Base-by-base conservation (phyloP, 2,329 filamentous ascomycete genomes). In the Escovopsis weberi region DNA sequence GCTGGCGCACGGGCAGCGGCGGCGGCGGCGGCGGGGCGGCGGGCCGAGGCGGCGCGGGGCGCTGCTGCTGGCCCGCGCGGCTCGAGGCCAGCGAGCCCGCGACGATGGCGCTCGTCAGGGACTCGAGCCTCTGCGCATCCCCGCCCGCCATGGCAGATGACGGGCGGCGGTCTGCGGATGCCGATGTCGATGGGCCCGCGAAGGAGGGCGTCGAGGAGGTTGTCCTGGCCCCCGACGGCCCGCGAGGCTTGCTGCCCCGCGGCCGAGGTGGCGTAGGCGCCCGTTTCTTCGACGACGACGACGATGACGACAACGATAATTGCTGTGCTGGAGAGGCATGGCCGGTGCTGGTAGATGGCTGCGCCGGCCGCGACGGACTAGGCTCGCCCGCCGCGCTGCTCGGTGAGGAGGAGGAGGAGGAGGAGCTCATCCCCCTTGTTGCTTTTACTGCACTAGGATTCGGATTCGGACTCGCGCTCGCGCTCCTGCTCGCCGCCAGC, bases 91-190 rank as follows among this genome's bases (percentile, higher is more conserved):
- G 66, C 23, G 79, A 82, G 2, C 82, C 78, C 2, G 82, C 83
- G 52, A 88, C 72, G 45, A 88, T 85, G 48, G 84, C 84, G 51
- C 76, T 75, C 11, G 82, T 78, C 7, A 88, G 71, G 0, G 78
- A 78, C 45, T 80, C 72, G 9, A 84, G 67, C 1, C 35, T n/a
- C 4, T 60, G 59, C 6, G 53, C 48, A 35, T 53, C 59, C 6
- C 28, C 28, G 6, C 6, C 28, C 28, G 28, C 28, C 28, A 6
- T 30, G 6, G 28, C 15, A 15, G 15, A 15, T 15, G 15, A 15
- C 15, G 15, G 15, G 15, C 15, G 15, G 15, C 15, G 15, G 15
- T 15, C 15, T 15, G 15, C 15, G 15, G 15, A 15, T 15, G 15
- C 15, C 15, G 15, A 15, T 15, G 15, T 15, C 15, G 15, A 15